Evolutionary conservation across 2,329 filamentous ascomycete species (phyloP), one percentile per base, ranked within the genome.

Genomic region (Penicillium janthinellum): DNA sequence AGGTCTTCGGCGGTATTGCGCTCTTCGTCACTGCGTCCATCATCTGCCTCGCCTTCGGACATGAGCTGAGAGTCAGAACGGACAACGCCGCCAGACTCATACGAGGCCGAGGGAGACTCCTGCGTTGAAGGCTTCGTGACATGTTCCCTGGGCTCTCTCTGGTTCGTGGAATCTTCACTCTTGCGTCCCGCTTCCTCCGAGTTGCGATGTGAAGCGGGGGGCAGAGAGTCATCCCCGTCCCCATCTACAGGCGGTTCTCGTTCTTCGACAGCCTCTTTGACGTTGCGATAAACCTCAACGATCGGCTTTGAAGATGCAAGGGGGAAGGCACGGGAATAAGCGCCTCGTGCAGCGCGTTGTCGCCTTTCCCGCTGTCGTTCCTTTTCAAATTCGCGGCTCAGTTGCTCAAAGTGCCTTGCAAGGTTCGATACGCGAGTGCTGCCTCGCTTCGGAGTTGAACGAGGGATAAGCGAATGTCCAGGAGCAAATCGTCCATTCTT

Each of bases 351-450:
- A 28, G 91, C 90, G 60, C 91, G 70, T 73, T 92, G 90, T 69
- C 89, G 89, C 65, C 91, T 87, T 74, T 98, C 94, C 51, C 90
- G 89, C 66, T 96, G 86, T 47, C 95, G 86, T 77, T 99, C 94
- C 69, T 94, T 96, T 72, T 97, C 92, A 67, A 99, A 99, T 71
- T 99, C 96, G 25, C 93, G 89, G 68, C 92, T 97, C 58, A 99
- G 83, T 74, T 98, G 93, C 75, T 99, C 96, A 72, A 99, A 98
- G 74, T 98, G 95, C 67, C 91, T 91, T 17, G 95, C 92, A 52
- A 99, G 82, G n/a, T 89, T 92, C 8, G 92, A 96, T 2, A 99
- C 95, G 69, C 90, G 91, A 3, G 90, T 84, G 65, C 87, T 88
- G 67, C 84, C 88, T 71, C 88, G 90, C 52, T 74, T 71, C 53